phyloP scores from a whole-genome alignment of 2,329 filamentous ascomycete species.

The Lizonia empirigonia region DNA sequence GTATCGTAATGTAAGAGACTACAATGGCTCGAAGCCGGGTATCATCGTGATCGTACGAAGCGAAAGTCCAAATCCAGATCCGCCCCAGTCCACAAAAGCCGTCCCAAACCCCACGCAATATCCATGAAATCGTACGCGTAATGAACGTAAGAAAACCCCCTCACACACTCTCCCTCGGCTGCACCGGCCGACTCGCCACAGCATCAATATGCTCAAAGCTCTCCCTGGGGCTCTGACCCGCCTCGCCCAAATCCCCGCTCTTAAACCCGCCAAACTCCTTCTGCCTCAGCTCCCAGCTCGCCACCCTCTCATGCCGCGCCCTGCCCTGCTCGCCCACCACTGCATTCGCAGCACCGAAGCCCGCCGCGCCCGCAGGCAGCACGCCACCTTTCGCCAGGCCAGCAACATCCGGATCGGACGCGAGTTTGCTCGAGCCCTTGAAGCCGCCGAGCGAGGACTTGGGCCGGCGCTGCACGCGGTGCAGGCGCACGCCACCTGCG shows the following conservation, averaged over 20 bases:
- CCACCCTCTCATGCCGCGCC: conserved; percentile 56
- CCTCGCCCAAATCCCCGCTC: conserved; percentile 25
- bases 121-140: not conserved
- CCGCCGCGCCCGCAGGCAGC: conserved; percentile 38
- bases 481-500: conserved; percentile 54
- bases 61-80: conserved; percentile 14
- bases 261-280: conserved; percentile 34
- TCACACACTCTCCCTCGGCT: conserved; percentile 57
- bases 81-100: not conserved
- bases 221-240: conserved; percentile 39
- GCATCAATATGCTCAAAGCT: conserved; percentile 56
- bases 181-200: conserved; percentile 51
- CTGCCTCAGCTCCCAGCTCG: conserved; percentile 62
- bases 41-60: conserved; percentile 39
- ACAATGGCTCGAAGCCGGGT: conserved; percentile 22
- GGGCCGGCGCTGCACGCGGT: conserved; percentile 34
- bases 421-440: conserved; percentile 61
- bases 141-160: not conserved
- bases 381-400: conserved; percentile 51
- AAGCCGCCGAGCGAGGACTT: conserved; percentile 55
- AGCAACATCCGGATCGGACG: conserved; percentile 59
- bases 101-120: not conserved
- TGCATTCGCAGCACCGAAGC: conserved; percentile 18
- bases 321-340: conserved; percentile 22
- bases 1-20: too few relatives aligned